Conservation (phyloP, 352 stramenopile species). For the Phytopythium montanum region DNA sequence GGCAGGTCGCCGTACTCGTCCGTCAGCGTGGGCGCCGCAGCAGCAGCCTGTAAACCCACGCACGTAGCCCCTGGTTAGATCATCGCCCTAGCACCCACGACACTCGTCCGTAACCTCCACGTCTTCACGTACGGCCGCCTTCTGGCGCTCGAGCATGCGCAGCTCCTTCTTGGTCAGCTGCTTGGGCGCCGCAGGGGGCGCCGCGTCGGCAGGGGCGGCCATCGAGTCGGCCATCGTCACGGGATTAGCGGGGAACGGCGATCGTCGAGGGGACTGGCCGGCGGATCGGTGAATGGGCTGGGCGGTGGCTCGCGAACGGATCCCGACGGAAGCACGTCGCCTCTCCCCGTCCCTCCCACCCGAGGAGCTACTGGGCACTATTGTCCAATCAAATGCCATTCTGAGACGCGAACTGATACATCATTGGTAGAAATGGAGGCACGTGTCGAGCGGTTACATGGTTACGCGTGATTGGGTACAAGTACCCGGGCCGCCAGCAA, state of each 20-base stretch:
- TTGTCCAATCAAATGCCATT: slow-evolving; percentile 15
- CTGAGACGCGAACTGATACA: slow-evolving; percentile 6
- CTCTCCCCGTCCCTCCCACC: slow-evolving; percentile 4
- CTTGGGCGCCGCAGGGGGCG: slow-evolving; percentile 35
- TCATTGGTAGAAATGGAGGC: slow-evolving; percentile 28
- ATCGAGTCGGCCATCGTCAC: slow-evolving; percentile 43
- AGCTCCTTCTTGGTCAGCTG: slow-evolving; percentile 90
- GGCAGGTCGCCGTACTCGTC: slow-evolving; percentile 87
- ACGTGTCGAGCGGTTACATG: slow-evolving; percentile 1
- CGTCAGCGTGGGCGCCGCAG: slow-evolving; percentile 64
- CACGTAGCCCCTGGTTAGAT: too few species aligned
- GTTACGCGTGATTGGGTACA: slow-evolving; percentile 2
- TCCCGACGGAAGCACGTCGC: not conserved
- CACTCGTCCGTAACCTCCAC: too few species aligned
- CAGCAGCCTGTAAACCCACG: slow-evolving; percentile 24
- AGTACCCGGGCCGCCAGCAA: too few species aligned
- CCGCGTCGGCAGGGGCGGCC: slow-evolving; percentile 13
- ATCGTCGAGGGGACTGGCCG: not conserved
- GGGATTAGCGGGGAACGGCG: not conserved
- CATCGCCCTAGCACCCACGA: too few species aligned
- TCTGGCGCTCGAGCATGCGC: slow-evolving; percentile 85
- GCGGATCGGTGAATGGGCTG: slow-evolving; percentile 22
- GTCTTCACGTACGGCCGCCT: slow-evolving; percentile 48
- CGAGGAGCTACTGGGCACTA: not conserved
- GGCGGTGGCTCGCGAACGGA: not conserved